A percentile compares a stretch with the other conserved stretches of the same genome.
phyloP scores from a whole-genome alignment of 805 yeast genomes.

The Lachancea cidri region DNA sequence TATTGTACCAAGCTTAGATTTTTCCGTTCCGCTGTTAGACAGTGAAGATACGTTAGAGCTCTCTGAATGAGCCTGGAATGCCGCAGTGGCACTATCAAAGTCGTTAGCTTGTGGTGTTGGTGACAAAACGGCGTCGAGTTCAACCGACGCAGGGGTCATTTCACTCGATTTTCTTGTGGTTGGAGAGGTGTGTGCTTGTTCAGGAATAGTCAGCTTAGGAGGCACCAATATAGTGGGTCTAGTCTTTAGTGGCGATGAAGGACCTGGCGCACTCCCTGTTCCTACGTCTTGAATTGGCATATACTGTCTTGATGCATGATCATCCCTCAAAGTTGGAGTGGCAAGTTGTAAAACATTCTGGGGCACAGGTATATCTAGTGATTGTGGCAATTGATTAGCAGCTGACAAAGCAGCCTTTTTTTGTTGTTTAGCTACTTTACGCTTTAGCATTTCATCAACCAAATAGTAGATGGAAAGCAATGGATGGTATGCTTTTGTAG shows the following conservation, averaged over 20 bases:
- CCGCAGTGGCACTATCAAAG: slow-evolving; percentile 39
- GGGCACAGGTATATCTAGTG: slow-evolving; percentile 5
- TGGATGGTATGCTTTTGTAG: slow-evolving; percentile 86
- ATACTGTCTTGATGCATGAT: background rate
- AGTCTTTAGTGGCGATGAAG: slow-evolving; percentile 2
- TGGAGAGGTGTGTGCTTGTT: slow-evolving; percentile 46
- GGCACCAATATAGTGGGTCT: slow-evolving; percentile 24
- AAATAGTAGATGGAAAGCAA: slow-evolving; percentile 79
- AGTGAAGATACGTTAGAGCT: slow-evolving; percentile 24
- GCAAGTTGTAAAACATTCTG: too few species aligned
- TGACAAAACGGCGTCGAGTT: slow-evolving; percentile 23
- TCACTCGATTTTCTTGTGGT: slow-evolving; percentile 31
- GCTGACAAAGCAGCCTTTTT: slow-evolving; percentile 22
- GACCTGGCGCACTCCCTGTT: background rate
- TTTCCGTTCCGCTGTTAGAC: slow-evolving; percentile 19
- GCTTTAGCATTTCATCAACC: slow-evolving; percentile 75
- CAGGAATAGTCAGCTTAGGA: slow-evolving; percentile 43
- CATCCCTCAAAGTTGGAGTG: background rate
- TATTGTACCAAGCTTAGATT: slow-evolving; percentile 30
- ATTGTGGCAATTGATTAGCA: slow-evolving; percentile 9
- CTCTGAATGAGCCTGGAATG: slow-evolving; percentile 35
- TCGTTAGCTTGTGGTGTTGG: slow-evolving; percentile 32
- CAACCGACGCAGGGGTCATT: slow-evolving; percentile 11
- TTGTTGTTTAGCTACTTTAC: slow-evolving; percentile 53
- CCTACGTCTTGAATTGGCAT: background rate